phyloP scores from a whole-genome alignment of 345 rosid species.

The Gossypium raimondii region DNA sequence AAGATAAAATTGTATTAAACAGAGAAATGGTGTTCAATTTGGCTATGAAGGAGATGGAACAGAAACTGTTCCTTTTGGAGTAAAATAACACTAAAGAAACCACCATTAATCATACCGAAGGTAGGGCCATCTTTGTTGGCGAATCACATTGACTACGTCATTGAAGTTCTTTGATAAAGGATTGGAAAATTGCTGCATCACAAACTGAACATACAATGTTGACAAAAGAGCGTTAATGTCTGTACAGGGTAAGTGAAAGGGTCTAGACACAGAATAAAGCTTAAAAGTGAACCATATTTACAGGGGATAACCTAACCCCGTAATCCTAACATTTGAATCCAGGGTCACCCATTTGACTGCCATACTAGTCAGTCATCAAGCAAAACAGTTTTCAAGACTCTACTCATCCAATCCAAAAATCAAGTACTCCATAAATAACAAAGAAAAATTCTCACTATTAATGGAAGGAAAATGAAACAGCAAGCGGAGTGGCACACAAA shows the following conservation, averaged over 20 bases:
- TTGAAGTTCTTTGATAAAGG: slow-evolving; percentile 78
- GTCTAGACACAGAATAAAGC: not conserved
- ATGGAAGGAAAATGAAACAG: not conserved
- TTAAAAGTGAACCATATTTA: not conserved
- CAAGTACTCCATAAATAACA: not conserved
- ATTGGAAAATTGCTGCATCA: slow-evolving; percentile 70
- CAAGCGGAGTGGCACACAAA: not conserved
- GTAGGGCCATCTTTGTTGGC: slow-evolving; percentile 85
- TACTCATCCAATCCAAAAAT: not conserved
- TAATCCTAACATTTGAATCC: not conserved
- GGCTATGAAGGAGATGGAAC: not conserved
- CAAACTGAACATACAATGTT: slow-evolving; percentile 47
- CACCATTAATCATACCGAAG: slow-evolving; percentile 50
- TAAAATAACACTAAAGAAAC: not conserved
- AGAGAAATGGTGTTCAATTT: not conserved
- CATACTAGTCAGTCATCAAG: slow-evolving; percentile 10
- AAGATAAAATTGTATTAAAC: slow-evolving; percentile 9
- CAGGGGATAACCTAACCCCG: not conserved
- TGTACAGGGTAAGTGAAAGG: not conserved
- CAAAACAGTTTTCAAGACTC: not conserved
- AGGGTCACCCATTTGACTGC: not conserved
- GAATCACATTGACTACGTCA: slow-evolving; percentile 78
- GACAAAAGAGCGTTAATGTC: not conserved
- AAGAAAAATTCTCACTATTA: not conserved
- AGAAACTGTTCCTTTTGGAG: not conserved